Evolutionary conservation across 306 rosid genomes (phyloP), one percentile per base, ranked within the genome.

Genomic region (Vigna unguiculata): DNA sequence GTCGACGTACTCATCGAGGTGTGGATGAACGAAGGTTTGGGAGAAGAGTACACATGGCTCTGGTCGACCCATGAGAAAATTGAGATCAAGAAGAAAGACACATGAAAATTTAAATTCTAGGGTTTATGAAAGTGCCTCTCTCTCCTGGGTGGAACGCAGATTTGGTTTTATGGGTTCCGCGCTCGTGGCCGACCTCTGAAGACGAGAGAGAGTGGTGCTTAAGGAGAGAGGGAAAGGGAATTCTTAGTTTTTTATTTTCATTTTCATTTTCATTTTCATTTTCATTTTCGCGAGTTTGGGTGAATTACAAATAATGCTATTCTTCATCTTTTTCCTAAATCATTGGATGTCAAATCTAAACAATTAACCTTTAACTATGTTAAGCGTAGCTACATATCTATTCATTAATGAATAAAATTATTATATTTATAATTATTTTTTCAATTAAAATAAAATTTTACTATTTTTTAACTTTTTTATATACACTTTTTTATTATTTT

Each of bases 1-100:
- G 87, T 95, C 99, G 51, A 95, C 97, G 84, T 92, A 92, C 85
- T 95, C 99, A 16, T 95, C 97, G 69, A 95, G 99, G 66, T 88
- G 92, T 9, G 97, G 85, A 57, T 92, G 99, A 62, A 87, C 93
- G 85, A 95, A 92, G 84, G 89, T 89, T 78, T 95, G 99, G 54
- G 97, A 69, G 82, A 92, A 95, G 81, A 92, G 81, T 19, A 92
- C 93, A 74, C 88, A 92, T 36, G 97, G 99, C 65, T 92, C 99
- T 9, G 99, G 97, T 54, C 97, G 93, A 81, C 99, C 97, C 97
- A 92, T 93, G 49, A 1, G 45, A 43, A 4, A 47, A 74, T 7
- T 28, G 58, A 71, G 74, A 19, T 83, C 67, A 66, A 54, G 68
- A 57, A 30, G 59, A 17, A 25, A 43, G 36, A 47, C 59, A 54